A percentile compares a stretch with the other conserved stretches of the same genome.
phyloP scores from a whole-genome alignment of 2,329 filamentous ascomycete genomes.

The Ceratocystis papillata region DNA sequence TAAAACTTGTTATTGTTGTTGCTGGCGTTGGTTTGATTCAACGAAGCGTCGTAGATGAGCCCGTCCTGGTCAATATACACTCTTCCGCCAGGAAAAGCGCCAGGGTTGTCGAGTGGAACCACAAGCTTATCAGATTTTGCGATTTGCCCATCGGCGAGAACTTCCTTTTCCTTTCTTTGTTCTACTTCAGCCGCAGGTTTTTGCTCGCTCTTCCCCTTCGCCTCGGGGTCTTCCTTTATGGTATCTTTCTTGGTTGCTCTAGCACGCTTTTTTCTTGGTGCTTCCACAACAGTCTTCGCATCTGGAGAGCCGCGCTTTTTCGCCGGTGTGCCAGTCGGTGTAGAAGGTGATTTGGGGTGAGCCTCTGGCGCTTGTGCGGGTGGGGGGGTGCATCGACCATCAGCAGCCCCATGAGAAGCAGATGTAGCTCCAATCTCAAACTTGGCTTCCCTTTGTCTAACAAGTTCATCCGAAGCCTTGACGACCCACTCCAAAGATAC shows the following conservation, averaged over 20 bases:
- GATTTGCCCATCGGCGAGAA: conserved; percentile 37
- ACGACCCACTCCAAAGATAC: conserved; percentile 53
- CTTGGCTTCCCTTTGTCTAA: conserved; percentile 27
- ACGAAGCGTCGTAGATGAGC: conserved; percentile 64
- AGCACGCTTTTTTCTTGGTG: conserved; percentile 3
- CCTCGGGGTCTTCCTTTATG: conserved; percentile 27
- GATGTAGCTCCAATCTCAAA: conserved; percentile 23
- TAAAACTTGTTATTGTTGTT: conserved; percentile 80
- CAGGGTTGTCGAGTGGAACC: conserved; percentile 43
- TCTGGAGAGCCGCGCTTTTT: conserved; percentile 1
- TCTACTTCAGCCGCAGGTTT: conserved; percentile 28
- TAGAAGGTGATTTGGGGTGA: not conserved
- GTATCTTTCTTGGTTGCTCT: not conserved
- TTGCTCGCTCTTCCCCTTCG: conserved; percentile 26
- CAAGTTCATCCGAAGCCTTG: conserved; percentile 37
- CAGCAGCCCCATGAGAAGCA: conserved; percentile 13
- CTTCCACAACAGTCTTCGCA: not conserved
- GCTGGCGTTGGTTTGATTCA: conserved; percentile 65
- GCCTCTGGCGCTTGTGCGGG: not conserved
- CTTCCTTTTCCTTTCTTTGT: conserved; percentile 30
- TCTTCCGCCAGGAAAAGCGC: conserved; percentile 32
- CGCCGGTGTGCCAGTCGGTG: not conserved
- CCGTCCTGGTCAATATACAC: conserved; percentile 58
- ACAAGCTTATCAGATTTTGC: conserved; percentile 37
- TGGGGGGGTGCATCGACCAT: not conserved